Base-by-base conservation (phyloP, 148 eudicot genomes). In the Camellia japonica region DNA sequence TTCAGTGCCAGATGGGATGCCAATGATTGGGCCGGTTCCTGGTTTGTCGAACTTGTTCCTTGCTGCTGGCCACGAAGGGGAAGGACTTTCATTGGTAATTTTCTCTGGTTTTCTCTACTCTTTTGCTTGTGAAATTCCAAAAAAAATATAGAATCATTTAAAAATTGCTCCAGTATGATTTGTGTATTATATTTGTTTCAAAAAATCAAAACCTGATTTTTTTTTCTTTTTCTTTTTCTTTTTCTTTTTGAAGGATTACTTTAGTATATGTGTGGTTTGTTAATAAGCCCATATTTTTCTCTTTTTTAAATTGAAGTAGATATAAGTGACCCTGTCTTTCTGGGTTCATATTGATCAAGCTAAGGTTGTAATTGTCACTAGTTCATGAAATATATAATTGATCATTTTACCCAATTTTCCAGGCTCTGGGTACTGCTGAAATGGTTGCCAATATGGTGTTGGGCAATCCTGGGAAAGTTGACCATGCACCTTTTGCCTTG, bases 31-130 rank as follows among this genome's bases (percentile, higher is more conserved):
- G 60, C 89, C 88, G 30, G 87, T 92, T 83, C 99, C 99, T 68
- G 86, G 86, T 14, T 64, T 90, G 76, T 82, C 93, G 54, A 92
- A 90, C 79, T 82, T 92, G 77, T 90, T 88, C 81, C 82, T 96
- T 75, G 97, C 99, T 73, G 88, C 97, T 64, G 99, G 99, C 30
- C 98, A 96, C 83, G 99, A 93, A 92, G 99, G 99, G 80, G 93
- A 88, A 87, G 99, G 99, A 59, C 92, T 96, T 76, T 43, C 89
- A 78, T 80, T 92, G 97, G 99, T 96, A 96, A 67, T 10, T 20
- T 62, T 76, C 63, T 55, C 20, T 70, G 51, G 51, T 71, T 74
- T 19, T 10, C 44, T 75, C 46, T 52, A 30, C 15, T 46, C 60
- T 46, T 71, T 59, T 75, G 41, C 11, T 75, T 16, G 20, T 60